These are phyloP conservation scores for Scorias spongiosa DNA, from an alignment of 2,329 filamentous ascomycete genomes.

Conservation along the genomic window DNA sequence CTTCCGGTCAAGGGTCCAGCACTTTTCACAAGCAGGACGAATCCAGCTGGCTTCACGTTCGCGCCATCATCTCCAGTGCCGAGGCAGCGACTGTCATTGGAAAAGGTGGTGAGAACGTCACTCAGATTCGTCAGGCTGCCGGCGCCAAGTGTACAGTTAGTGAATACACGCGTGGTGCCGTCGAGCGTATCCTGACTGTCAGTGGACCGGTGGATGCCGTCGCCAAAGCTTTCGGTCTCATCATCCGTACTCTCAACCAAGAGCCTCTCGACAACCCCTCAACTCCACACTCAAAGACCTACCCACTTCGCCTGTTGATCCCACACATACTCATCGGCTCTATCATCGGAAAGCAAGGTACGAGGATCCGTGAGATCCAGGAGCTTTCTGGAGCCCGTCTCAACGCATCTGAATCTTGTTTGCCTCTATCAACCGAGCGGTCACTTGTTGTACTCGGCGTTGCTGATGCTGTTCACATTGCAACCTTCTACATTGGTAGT, in stretches of 20 bases:
- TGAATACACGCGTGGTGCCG: constrained; percentile 92
- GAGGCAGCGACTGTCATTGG: constrained; percentile 97
- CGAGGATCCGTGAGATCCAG: constrained; percentile 94
- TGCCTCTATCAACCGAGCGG: constrained; percentile 88
- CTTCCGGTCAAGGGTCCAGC: constrained; percentile 27
- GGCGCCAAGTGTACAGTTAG: constrained; percentile 97
- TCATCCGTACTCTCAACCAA: constrained; percentile 96
- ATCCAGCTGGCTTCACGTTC: constrained; percentile 90
- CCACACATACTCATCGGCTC: constrained; percentile 96
- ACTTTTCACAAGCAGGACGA: constrained; percentile 57
- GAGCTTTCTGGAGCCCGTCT: constrained; percentile 91
- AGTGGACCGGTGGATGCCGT: constrained; percentile 93
- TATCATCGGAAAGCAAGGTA: constrained; percentile 94
- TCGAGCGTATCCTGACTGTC: constrained; percentile 93
- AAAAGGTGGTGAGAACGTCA: constrained; percentile 97
- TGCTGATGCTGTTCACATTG: constrained; percentile 95
- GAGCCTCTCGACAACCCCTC: constrained; percentile 80
- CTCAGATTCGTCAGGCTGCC: constrained; percentile 85
- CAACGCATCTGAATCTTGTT: constrained; percentile 88
- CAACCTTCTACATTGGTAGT: constrained; percentile 95
- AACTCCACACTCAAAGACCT: constrained; percentile 88
- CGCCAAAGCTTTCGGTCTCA: constrained; percentile 96
- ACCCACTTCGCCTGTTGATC: constrained; percentile 85
- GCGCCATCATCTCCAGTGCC: constrained; percentile 90
- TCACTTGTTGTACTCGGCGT: constrained; percentile 97